These are phyloP conservation scores for Odonthalia washingtoniensis DNA, from an alignment of 31 red algal genomes.

Conservation along the genomic window DNA sequence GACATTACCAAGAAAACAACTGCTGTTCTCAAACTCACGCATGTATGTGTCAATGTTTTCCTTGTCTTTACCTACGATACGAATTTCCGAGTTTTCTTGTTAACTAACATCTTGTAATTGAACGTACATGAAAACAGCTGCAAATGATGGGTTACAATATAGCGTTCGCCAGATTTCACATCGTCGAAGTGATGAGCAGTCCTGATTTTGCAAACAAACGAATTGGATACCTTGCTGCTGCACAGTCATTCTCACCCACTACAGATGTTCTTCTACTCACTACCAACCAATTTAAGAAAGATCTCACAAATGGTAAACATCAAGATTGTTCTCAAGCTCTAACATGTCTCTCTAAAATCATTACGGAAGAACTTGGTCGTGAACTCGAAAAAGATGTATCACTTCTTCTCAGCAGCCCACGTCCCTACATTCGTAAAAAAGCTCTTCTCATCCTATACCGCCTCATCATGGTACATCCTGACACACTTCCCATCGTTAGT, in stretches of 20 bases:
- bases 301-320: constrained; percentile 84
- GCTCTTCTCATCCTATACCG: constrained; percentile 87
- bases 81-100: not conserved
- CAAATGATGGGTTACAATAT: constrained; percentile 93
- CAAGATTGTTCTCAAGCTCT: constrained; percentile 92
- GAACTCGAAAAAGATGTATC: constrained; percentile 90
- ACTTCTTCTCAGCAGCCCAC: constrained; percentile 81
- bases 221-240: constrained; percentile 96
- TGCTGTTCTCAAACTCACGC: constrained; percentile 95
- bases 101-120: not conserved
- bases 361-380: constrained; percentile 83
- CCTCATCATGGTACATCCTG: constrained; percentile 84
- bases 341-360: constrained; percentile 86
- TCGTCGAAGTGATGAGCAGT: constrained; percentile 94
- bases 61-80: not conserved
- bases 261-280: constrained; percentile 95
- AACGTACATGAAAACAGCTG: constrained; percentile 43
- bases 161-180: constrained; percentile 79
- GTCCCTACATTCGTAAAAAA: constrained; percentile 98
- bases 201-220: constrained; percentile 92
- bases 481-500: constrained; percentile 79
- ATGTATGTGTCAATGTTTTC: constrained; percentile 67
- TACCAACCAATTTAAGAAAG: constrained; percentile 98
- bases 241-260: constrained; percentile 83
- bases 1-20: constrained; percentile 89